phyloP scores from a whole-genome alignment of 306 rosid species.

The Corylus heterophylla region DNA sequence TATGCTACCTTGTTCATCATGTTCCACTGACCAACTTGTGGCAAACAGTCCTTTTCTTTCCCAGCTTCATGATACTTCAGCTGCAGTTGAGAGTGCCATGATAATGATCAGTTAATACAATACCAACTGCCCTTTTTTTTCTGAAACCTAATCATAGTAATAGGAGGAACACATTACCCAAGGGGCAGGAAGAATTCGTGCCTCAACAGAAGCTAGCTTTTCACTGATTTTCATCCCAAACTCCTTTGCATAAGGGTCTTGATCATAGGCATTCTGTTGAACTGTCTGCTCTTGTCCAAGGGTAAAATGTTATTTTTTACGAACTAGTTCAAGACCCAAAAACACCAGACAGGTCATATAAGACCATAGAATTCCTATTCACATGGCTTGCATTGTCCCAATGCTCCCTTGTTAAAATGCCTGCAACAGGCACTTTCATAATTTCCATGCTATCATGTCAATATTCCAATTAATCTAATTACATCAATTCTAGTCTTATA shows the following conservation, averaged over 20 bases:
- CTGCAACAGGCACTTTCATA: not conserved
- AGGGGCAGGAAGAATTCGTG: slow-evolving; percentile 96
- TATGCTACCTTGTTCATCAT: slow-evolving; percentile 95
- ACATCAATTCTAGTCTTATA: not conserved
- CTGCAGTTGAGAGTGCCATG: slow-evolving; percentile 43
- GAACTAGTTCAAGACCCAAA: slow-evolving; percentile 3
- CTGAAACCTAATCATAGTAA: slow-evolving; percentile 12
- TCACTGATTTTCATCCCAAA: slow-evolving; percentile 89
- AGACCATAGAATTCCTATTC: slow-evolving; percentile 6
- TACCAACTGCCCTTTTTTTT: not conserved
- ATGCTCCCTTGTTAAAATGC: not conserved
- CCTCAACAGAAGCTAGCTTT: slow-evolving; percentile 88
- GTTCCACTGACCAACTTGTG: slow-evolving; percentile 99
- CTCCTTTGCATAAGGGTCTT: slow-evolving; percentile 95
- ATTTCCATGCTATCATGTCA: not conserved
- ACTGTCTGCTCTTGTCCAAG: slow-evolving; percentile 52
- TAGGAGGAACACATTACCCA: slow-evolving; percentile 67
- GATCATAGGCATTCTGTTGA: slow-evolving; percentile 83
- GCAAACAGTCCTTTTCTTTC: slow-evolving; percentile 92
- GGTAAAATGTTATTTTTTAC: slow-evolving; percentile 8
- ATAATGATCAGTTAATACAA: slow-evolving; percentile 15
- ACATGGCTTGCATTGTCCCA: slow-evolving; percentile 3
- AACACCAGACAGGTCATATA: slow-evolving; percentile 11
- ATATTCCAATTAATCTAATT: slow-evolving; percentile 3
- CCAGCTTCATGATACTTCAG: slow-evolving; percentile 93